Base-by-base conservation (phyloP, 1,284 basidiomycete genomes). In the Inonotus hispidus region DNA sequence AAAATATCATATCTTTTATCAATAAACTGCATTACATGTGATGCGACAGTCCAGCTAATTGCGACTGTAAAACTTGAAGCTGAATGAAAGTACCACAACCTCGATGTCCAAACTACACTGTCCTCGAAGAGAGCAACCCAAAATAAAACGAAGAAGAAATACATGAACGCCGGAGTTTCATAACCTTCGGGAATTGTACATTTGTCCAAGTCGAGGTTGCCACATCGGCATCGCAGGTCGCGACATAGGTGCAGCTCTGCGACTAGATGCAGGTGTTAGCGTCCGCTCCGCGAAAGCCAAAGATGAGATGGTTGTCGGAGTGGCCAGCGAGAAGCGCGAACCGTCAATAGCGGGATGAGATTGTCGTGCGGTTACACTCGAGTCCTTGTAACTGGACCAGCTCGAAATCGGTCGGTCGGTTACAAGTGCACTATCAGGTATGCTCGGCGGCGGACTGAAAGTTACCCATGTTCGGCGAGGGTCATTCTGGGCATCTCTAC, bases 251-350 rank as follows among this genome's bases (percentile, higher is more conserved):
- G 4, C 41, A n/a, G 41, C 41, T 13, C 16, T n/a, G 41, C 41
- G 41, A n/a, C 41, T 45, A 3, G 41, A n/a, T 45, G 16, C 41
- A 13, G 41, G 41, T 5, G 21, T 43, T 23, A 55, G 46, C 21
- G 32, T 23, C 3, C 35, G 55, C 10, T 56, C 56, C 8, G 23
- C 35, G 50, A 58, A 62, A 21, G 21, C 54, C 61, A 55, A 45
- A 16, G 61, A 29, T 23, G 61, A 62, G 1, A 62, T n/a, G 11
- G 61, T 49, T 10, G 41, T 39, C 3, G 49, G 29, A 6, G 61
- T 58, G 37, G 29, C 27, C 2, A 39, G 61, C 39, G 61, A 62
- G 50, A 62, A 62, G 16, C 23, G 32, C n/a, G 56, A 58, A 3
- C 8, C n/a, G 11, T 58, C 16, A n/a, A n/a, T n/a, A n/a, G n/a